These are phyloP conservation scores for Raddia guianensis DNA, from an alignment of 176 grass and related monocot genomes.

Conservation along the genomic window DNA sequence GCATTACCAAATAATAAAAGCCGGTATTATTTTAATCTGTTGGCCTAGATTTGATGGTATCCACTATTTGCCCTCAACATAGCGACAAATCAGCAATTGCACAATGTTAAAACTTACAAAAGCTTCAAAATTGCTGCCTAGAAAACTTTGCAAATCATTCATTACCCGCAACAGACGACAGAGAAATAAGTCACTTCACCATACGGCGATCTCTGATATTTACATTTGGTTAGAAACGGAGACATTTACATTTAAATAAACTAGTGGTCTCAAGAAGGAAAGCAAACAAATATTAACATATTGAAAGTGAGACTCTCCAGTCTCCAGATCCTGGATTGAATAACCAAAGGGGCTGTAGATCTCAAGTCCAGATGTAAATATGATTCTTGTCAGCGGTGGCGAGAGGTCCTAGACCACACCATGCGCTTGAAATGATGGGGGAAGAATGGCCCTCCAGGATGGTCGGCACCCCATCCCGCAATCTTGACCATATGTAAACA, in stretches of 20 bases:
- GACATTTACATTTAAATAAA: conserved; percentile 40
- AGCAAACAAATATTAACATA: conserved; percentile 9
- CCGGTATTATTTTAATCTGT: conserved; percentile 1
- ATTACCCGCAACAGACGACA: background rate
- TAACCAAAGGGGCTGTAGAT: background rate
- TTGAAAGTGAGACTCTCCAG: conserved; percentile 8
- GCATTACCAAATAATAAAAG: background rate
- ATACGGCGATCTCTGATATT: conserved; percentile 39
- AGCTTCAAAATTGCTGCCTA: conserved; percentile 5
- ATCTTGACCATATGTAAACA: conserved; percentile 81
- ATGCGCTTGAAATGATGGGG: conserved; percentile 65
- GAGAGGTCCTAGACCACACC: conserved; percentile 71
- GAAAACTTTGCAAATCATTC: background rate
- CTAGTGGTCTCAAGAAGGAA: conserved; percentile 2
- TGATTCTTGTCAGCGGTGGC: conserved; percentile 83
- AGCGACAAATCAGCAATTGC: background rate
- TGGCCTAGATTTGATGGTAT: background rate
- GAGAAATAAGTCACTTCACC: background rate
- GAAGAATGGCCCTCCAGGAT: conserved; percentile 79
- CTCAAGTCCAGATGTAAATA: conserved; percentile 93
- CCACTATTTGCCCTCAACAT: conserved; percentile 16
- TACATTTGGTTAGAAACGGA: conserved; percentile 32
- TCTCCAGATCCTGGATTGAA: conserved; percentile 22
- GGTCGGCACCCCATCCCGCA: conserved; percentile 47
- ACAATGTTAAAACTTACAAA: background rate